Percentiles rank a stretch among this genome's conserved stretches.
Evolutionary conservation across 345 rosid species (phyloP).

Genomic region (Hibiscus tridactylites): DNA sequence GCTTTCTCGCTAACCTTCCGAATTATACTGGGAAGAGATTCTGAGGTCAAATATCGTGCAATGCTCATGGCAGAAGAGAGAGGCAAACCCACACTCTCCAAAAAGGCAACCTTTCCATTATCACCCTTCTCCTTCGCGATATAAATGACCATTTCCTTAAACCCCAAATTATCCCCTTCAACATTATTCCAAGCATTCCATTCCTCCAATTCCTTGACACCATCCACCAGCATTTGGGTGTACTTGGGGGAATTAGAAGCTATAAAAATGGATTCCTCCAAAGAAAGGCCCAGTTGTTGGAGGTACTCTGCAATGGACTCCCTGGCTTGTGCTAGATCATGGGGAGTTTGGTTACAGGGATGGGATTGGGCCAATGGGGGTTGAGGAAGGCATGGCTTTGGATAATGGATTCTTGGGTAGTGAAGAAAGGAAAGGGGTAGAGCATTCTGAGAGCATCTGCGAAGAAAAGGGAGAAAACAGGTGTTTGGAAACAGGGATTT

Average conservation of each 20-base stretch:
- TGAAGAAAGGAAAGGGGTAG: conserved; percentile 1
- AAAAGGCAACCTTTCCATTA: conserved; percentile 68
- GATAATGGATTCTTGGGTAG: neutral
- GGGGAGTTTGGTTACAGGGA: conserved; percentile 11
- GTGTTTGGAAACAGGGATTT: conserved; percentile 10
- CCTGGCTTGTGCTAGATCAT: conserved; percentile 31
- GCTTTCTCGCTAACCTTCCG: conserved; percentile 33
- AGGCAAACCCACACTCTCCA: conserved; percentile 74
- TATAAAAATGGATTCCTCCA: conserved; percentile 37
- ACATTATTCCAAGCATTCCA: conserved; percentile 43
- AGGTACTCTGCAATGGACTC: conserved; percentile 47
- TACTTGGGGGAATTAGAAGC: conserved; percentile 49
- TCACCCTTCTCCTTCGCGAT: conserved; percentile 77
- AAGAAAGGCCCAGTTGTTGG: conserved; percentile 39
- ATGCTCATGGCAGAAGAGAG: conserved; percentile 63
- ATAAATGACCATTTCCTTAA: conserved; percentile 55
- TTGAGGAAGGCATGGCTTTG: conserved; percentile 10
- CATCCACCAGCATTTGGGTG: conserved; percentile 41
- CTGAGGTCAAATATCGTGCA: conserved; percentile 57
- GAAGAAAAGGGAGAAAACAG: conserved; percentile 3
- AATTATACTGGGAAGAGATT: conserved; percentile 49
- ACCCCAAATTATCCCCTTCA: conserved; percentile 27
- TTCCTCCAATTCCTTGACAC: conserved; percentile 70
- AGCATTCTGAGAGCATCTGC: conserved; percentile 7
- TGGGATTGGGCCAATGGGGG: conserved; percentile 12